A percentile compares a stretch with the other conserved stretches of the same genome.
Evolutionary conservation across 805 yeast species (phyloP).

Genomic region (Saturnispora besseyi): DNA sequence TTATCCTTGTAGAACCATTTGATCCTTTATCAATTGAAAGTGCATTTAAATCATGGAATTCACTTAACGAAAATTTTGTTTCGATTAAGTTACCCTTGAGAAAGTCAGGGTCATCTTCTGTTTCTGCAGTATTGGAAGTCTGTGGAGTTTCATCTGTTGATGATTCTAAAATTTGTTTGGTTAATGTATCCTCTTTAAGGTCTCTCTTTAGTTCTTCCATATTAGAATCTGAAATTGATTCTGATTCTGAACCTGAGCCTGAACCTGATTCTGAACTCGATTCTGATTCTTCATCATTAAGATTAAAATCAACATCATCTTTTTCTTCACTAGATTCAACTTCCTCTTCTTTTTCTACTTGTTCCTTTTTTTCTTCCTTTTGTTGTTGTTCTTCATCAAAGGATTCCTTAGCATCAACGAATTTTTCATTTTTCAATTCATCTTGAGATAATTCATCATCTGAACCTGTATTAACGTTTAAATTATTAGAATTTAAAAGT

Average conservation of each 20-base stretch:
- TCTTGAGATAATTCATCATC: conserved; percentile 3
- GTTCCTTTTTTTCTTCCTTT: not conserved
- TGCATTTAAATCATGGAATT: conserved; percentile 56
- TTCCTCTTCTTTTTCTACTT: not conserved
- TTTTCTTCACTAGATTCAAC: conserved; percentile 4
- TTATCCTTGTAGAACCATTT: conserved; percentile 45
- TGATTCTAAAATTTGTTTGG: not conserved
- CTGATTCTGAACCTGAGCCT: not conserved
- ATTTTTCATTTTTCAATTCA: conserved; percentile 5
- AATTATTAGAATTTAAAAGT: conserved; percentile 9
- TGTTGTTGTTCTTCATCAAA: not conserved
- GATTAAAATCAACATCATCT: conserved; percentile 3
- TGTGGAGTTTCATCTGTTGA: not conserved
- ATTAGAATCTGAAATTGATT: conserved; percentile 3
- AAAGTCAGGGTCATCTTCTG: conserved; percentile 12
- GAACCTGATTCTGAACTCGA: conserved; percentile 9
- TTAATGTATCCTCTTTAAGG: conserved; percentile 18
- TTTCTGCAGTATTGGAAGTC: conserved; percentile 20
- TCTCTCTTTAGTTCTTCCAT: conserved; percentile 20
- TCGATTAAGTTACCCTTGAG: conserved; percentile 13
- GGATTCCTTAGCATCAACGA: conserved; percentile 8
- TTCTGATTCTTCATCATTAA: conserved; percentile 21
- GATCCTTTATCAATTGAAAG: conserved; percentile 53
- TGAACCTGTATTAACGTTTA: conserved; percentile 9
- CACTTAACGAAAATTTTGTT: conserved; percentile 21